Conservation (phyloP, 2,329 filamentous ascomycete genomes). For the Microcera coccophila region DNA sequence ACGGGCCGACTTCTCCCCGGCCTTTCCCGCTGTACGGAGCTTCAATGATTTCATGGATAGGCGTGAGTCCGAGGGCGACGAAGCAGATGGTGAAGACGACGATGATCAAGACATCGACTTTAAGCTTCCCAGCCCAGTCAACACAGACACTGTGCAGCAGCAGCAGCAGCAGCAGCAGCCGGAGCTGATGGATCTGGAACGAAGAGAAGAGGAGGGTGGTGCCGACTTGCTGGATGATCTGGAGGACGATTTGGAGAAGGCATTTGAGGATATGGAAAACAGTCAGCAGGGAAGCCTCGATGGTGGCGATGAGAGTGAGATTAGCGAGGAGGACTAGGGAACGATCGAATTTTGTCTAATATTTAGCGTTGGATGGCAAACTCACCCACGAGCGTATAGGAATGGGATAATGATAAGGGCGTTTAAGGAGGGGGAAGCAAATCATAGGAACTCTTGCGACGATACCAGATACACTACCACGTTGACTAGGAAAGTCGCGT, state of each 20-base stretch:
- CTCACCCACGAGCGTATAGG: neutral
- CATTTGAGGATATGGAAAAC: conserved; percentile 51
- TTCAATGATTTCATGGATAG: conserved; percentile 53
- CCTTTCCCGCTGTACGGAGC: conserved; percentile 44
- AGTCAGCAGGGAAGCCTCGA: conserved; percentile 47
- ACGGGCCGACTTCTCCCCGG: conserved; percentile 45
- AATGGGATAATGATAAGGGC: conserved; percentile 7
- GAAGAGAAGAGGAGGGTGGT: conserved; percentile 28
- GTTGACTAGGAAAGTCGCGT: conserved; percentile 4
- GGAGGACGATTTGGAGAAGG: conserved; percentile 52
- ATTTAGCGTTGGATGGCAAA: conserved; percentile 13
- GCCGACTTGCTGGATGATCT: conserved; percentile 37
- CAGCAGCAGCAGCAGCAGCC: conserved; percentile 19
- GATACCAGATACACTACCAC: conserved; percentile 5
- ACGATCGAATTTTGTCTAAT: neutral
- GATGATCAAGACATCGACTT: conserved; percentile 49
- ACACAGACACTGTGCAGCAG: conserved; percentile 28
- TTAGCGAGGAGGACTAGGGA: conserved; percentile 63
- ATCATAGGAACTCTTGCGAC: neutral
- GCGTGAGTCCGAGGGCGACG: conserved; percentile 44
- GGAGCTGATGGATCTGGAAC: conserved; percentile 29
- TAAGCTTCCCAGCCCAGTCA: conserved; percentile 52
- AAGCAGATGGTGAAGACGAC: conserved; percentile 45
- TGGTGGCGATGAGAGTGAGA: conserved; percentile 58
- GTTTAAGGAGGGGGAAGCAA: conserved; percentile 2